phyloP scores from a whole-genome alignment of 495 filamentous ascomycete species.

The Neurospora discreta region DNA sequence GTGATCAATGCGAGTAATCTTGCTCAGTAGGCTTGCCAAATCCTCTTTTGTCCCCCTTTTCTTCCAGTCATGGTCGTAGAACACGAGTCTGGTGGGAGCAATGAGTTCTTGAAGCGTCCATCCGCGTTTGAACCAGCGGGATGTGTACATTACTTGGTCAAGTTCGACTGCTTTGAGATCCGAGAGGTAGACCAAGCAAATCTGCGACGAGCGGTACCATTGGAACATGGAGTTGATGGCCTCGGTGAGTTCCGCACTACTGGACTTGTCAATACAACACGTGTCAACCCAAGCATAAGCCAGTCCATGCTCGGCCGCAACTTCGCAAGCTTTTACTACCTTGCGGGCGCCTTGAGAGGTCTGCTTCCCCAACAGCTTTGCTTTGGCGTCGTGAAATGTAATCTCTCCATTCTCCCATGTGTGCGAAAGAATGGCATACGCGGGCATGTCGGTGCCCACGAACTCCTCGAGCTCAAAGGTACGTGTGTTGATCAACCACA shows the following conservation, averaged over 20 bases:
- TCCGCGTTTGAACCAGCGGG: constrained; percentile 24
- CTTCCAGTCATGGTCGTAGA: constrained; percentile 1
- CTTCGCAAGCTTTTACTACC: constrained; percentile 2
- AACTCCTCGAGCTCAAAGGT: constrained; percentile 26
- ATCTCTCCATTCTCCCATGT: constrained; percentile 31
- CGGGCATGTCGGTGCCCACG: constrained; percentile 13
- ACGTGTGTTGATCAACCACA: constrained; percentile 28
- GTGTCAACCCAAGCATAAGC: constrained; percentile 22
- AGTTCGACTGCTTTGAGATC: neutral
- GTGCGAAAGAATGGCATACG: constrained; percentile 36
- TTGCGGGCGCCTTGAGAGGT: neutral
- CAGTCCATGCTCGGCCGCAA: constrained; percentile 1
- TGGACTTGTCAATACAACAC: constrained; percentile 22
- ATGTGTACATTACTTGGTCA: neutral
- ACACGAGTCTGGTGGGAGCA: constrained; percentile 16
- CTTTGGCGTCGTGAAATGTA: constrained; percentile 4
- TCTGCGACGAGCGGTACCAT: constrained; percentile 19
- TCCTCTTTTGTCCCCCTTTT: neutral
- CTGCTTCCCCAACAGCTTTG: neutral
- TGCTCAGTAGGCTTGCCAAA: neutral
- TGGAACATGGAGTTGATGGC: constrained; percentile 30
- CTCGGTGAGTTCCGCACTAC: constrained; percentile 19
- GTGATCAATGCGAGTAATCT: neutral
- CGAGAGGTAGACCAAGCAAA: constrained; percentile 24
- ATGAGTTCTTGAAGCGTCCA: constrained; percentile 31